Evolutionary conservation across 2,329 filamentous ascomycete genomes (phyloP), one percentile per base, ranked within the genome.

Genomic region (Talaromyces pinophilus): DNA sequence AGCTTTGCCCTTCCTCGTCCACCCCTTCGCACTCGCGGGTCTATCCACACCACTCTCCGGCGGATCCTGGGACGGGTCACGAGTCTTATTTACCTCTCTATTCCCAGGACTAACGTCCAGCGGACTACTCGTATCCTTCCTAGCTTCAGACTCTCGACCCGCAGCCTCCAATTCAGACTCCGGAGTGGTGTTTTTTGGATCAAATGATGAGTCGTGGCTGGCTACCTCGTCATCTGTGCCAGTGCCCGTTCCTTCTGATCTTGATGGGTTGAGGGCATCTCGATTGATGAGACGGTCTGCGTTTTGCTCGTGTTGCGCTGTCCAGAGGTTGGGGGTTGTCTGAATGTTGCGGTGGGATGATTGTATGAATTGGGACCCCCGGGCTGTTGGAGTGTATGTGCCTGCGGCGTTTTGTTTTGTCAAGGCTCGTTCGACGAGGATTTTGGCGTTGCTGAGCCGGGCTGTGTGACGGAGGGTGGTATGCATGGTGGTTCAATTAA

Each of bases 211-310:
- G 50, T 88, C 82, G 65, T 85, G 81, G 35, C 83, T 80, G 0
- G 84, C 82, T 0, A 88, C 84, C 13, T 86, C 83, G 55, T 88
- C 81, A 70, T 88, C 91, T 0, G 86, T 86, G 3, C 87, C 90
- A 60, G 87, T 88, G 74, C 89, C 87, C 66, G 87, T 86, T 78
- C 89, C 87, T 75, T 96, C 91, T 63, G 84, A 87, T 2, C 85
- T 79, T 40, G 86, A 82, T 0, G 90, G 87, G 67, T 90, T 86
- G 40, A 96, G 83, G 2, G 83, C 83, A 69, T 89, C 84, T 62
- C 87, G 85, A 73, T 89, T 64, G 19, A 42, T 84, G 11, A 69
- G 59, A 17, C 50, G 62, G 15, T 57, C 62, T 2, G 46, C 52
- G 15, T 62, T 48, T 19, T 64, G 44, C 38, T 67, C 54, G 11